phyloP scores from a whole-genome alignment of 2,329 filamentous ascomycete genomes.

The Mycosphaerella sp. region DNA sequence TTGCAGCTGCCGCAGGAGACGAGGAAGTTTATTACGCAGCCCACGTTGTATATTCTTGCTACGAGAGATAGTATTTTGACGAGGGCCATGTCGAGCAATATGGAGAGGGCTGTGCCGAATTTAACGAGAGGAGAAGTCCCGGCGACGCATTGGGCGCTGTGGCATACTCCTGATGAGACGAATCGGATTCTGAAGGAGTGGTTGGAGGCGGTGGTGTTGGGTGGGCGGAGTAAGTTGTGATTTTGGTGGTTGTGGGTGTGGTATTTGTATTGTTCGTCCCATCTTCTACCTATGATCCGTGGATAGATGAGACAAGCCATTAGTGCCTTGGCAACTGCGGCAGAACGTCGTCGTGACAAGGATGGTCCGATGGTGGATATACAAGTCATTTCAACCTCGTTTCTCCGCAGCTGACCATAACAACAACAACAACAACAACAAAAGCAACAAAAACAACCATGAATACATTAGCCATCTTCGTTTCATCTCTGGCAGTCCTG shows the following conservation, averaged over 20 bases:
- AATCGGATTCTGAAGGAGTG: conserved; percentile 65
- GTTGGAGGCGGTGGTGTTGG: conserved; percentile 52
- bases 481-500: neutral
- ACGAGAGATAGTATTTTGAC: conserved; percentile 65
- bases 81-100: conserved; percentile 61
- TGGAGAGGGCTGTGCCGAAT: conserved; percentile 61
- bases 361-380: too few species aligned
- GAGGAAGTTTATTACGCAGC: conserved; percentile 32
- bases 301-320: too few species aligned
- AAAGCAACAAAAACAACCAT: neutral
- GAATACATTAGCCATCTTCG: neutral
- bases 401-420: neutral
- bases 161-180: conserved; percentile 62
- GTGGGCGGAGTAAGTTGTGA: conserved; percentile 42
- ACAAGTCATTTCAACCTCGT: neutral
- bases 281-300: too few species aligned
- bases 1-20: conserved; percentile 26
- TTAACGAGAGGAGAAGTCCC: conserved; percentile 61
- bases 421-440: neutral
- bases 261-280: too few species aligned
- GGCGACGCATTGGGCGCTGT: conserved; percentile 75
- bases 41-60: conserved; percentile 69
- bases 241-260: too few species aligned
- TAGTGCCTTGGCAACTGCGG: too few species aligned
- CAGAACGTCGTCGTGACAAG: too few species aligned